Base-by-base conservation (phyloP, 2,329 filamentous ascomycete genomes). In the Decorospora gaudefroyi region DNA sequence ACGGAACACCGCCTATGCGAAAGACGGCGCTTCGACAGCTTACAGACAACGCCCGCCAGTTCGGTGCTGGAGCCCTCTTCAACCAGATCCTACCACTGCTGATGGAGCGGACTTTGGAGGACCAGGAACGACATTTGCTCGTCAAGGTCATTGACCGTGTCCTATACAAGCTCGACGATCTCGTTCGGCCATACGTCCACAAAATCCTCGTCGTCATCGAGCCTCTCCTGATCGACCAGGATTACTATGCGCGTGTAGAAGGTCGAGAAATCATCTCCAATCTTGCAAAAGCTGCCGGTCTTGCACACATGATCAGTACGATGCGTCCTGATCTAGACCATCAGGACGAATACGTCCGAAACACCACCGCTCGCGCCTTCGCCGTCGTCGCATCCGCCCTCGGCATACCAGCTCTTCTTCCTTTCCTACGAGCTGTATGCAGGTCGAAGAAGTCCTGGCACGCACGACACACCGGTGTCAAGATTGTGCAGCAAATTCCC, bases 401-500 rank as follows among this genome's bases (percentile, higher is more conserved):
- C 5, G 93, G 93, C 34, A 99, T 99, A 42, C 93, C 93, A 3
- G 91, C 93, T 7, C 82, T 99, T 32, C 82, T 99, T 17, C 93
- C 93, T 2, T 99, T 99, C 78, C 77, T 99, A 28, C 84, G 91
- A 62, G 93, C 95, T 48, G 93, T 99, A 12, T 99, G 93, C 69
- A 86, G 90, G 69, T 96, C 90, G 75, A 97, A 97, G 74, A 99
- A 99, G 74, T 97, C 93, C 43, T 99, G 93, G 93, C 91, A 97
- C 69, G 93, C 93, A 39, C 82, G 93, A 51, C 93, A 99, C 70
- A 99, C 93, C 2, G 93, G 93, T 75, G 93, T 99, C 55, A 99
- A 99, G 78, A 99, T 99, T 67, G 88, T 99, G 11, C 93, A 99
- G 70, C 93, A 99, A 68, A 97, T 99, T 62, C 92, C 93, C 15